phyloP scores from a whole-genome alignment of 73 alveolate genomes.

The Strombidium stylifer region DNA sequence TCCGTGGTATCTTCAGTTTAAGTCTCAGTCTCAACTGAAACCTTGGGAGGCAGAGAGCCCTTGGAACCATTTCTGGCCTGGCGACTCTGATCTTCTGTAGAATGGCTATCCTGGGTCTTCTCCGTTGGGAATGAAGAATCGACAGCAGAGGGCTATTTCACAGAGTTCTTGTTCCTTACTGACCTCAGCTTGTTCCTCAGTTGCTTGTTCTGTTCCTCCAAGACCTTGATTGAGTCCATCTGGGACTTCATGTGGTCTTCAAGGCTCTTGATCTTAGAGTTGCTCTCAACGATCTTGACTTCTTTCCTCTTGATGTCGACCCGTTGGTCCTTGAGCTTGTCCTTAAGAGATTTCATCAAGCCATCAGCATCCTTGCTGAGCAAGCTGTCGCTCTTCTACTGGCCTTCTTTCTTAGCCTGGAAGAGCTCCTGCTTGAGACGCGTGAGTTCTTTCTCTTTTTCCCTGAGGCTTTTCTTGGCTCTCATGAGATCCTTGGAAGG shows the following conservation, averaged over 20 bases:
- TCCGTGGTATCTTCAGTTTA: too few relatives aligned
- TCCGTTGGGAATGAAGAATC: too few relatives aligned
- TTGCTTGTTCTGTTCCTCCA: neutral
- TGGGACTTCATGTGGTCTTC: constrained; percentile 10
- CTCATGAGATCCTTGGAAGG: neutral
- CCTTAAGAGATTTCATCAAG: neutral
- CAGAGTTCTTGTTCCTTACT: neutral
- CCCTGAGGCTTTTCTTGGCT: constrained; percentile 12
- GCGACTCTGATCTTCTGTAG: too few relatives aligned
- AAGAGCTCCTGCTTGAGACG: neutral
- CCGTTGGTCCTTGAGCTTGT: constrained; percentile 2
- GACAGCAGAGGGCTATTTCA: too few relatives aligned
- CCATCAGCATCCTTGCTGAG: neutral
- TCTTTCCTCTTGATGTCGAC: constrained; percentile 17
- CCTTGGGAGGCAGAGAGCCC: too few relatives aligned
- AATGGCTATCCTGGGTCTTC: too few relatives aligned
- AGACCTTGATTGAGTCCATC: constrained; percentile 5
- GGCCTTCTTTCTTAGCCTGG: neutral
- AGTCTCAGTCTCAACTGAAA: too few relatives aligned
- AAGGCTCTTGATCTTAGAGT: constrained; percentile 11
- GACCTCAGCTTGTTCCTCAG: neutral
- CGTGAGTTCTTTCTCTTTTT: constrained; percentile 6
- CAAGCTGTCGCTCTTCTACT: neutral
- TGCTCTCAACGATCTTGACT: constrained; percentile 21
- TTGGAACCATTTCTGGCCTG: too few relatives aligned